A percentile compares a stretch with the other conserved stretches of the same genome.
Evolutionary conservation across 2,329 filamentous ascomycete genomes (phyloP).

Genomic region (Apiospora pterosperma): DNA sequence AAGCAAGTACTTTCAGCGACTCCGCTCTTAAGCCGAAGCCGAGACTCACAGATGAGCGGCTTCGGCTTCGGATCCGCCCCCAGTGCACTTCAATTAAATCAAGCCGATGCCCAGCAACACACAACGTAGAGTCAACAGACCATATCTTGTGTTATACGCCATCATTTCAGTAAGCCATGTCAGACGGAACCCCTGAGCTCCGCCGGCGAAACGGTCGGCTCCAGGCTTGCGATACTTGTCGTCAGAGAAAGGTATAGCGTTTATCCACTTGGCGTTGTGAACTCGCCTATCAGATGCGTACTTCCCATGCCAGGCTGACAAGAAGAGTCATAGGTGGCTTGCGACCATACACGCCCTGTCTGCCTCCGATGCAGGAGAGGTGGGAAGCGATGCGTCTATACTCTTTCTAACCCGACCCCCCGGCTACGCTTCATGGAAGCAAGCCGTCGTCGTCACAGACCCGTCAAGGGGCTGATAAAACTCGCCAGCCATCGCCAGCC

Average conservation of each 20-base stretch:
- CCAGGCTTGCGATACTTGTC: constrained; percentile 11
- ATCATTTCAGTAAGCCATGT: not conserved
- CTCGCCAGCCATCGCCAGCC: not conserved
- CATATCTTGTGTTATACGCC: not conserved
- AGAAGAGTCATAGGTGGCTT: constrained; percentile 30
- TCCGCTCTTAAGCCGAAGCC: not conserved
- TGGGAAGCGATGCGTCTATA: constrained; percentile 34
- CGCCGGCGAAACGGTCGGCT: constrained; percentile 10
- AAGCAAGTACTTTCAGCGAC: not conserved
- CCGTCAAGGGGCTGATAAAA: not conserved
- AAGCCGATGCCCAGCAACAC: not conserved
- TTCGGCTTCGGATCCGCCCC: not conserved
- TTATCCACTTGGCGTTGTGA: not conserved
- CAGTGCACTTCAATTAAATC: not conserved
- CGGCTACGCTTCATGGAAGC: not conserved
- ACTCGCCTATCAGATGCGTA: not conserved
- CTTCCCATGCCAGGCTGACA: not conserved
- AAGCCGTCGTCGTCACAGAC: constrained; percentile 3
- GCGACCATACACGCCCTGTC: constrained; percentile 37
- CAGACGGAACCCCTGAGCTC: not conserved
- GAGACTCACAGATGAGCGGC: not conserved
- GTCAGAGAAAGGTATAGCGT: constrained; percentile 8
- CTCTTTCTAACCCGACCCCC: constrained; percentile 14
- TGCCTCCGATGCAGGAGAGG: constrained; percentile 35
- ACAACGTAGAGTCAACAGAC: too few relatives aligned